Evolutionary conservation across 345 rosid species (phyloP).

Genomic region (Angophora floribunda): DNA sequence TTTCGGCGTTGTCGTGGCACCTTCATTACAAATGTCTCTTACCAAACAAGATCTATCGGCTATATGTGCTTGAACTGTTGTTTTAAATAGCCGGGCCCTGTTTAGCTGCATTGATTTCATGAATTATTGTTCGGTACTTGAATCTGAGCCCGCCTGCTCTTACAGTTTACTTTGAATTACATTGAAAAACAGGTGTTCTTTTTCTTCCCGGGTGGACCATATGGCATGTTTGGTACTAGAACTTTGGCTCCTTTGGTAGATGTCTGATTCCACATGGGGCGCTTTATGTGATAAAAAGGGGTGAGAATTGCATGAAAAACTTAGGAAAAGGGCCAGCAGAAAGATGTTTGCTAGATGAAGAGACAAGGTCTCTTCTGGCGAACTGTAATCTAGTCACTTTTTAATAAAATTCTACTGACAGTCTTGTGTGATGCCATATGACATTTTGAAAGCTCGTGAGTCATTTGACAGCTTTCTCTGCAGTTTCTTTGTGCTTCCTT

Average conservation of each 20-base stretch:
- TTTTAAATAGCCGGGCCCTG: background rate
- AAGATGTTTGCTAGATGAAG: background rate
- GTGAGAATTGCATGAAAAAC: background rate
- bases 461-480: background rate
- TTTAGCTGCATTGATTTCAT: background rate
- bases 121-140: background rate
- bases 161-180: background rate
- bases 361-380: accelerated
- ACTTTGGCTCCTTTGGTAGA: background rate
- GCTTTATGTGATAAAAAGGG: background rate
- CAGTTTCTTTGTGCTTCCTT: background rate
- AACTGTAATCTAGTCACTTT: background rate
- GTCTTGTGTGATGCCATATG: background rate
- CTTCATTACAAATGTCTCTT: background rate
- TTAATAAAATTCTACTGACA: background rate
- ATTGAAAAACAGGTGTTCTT: background rate
- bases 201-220: background rate
- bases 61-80: background rate
- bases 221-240: background rate
- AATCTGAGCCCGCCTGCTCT: too few relatives aligned
- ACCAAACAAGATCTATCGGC: background rate
- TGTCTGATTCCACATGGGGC: background rate
- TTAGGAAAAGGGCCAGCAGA: background rate
- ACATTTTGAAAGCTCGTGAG: background rate
- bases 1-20: background rate